Percentiles rank a stretch among this genome's conserved stretches.
Evolutionary conservation across 345 rosid species (phyloP).

Genomic region (Nasturtium officinale): DNA sequence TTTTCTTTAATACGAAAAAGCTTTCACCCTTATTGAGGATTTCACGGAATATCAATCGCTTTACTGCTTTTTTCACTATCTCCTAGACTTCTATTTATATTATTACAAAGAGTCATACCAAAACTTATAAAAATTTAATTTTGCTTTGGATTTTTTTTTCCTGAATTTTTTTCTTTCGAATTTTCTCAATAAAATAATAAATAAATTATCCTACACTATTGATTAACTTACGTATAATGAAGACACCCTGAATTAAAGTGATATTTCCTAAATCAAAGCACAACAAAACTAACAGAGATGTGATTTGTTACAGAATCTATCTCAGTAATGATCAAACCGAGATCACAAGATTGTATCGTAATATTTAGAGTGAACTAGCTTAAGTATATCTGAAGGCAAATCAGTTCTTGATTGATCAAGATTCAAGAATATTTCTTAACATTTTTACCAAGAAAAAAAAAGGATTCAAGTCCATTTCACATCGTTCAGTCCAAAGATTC

Average conservation of each 20-base stretch:
- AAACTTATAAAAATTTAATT: too few species aligned
- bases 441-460: too few species aligned
- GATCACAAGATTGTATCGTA: not conserved
- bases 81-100: not conserved
- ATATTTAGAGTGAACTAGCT: not conserved
- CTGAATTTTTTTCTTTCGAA: too few species aligned
- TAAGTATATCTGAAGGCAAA: not conserved
- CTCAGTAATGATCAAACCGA: not conserved
- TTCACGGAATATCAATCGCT: not conserved
- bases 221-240: not conserved
- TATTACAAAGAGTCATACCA: too few species aligned
- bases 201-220: not conserved
- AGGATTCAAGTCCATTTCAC: not conserved
- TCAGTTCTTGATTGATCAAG: not conserved
- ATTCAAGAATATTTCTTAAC: too few species aligned
- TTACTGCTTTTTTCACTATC: not conserved
- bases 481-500: constrained; percentile 4
- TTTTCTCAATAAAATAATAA: not conserved
- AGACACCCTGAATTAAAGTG: not conserved
- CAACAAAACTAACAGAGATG: not conserved
- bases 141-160: too few species aligned
- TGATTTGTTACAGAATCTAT: not conserved
- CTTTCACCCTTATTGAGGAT: constrained; percentile 1
- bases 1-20: not conserved
- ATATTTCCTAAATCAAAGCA: not conserved